Percentiles rank a stretch among this genome's conserved stretches.
Evolutionary conservation across 75 land plant genomes (phyloP).

Genomic region (Isoetes taiwanensis): DNA sequence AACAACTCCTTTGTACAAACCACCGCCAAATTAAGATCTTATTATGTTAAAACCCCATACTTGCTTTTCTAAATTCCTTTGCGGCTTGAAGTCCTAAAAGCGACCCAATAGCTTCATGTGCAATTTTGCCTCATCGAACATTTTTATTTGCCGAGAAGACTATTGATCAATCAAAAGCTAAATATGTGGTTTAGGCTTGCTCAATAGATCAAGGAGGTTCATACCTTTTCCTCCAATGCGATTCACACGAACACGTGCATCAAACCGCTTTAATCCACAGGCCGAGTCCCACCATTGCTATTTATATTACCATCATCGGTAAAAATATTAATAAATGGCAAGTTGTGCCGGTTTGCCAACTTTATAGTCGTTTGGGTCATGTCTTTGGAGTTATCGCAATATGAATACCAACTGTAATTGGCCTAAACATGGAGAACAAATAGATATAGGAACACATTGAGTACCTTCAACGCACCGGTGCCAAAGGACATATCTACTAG

Average conservation of each 20-base stretch:
- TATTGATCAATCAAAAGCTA: too few relatives aligned
- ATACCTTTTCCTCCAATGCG: conserved; percentile 70
- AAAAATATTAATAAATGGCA: conserved; percentile 79
- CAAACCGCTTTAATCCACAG: conserved; percentile 76
- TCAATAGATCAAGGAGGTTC: too few relatives aligned
- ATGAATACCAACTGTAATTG: too few relatives aligned
- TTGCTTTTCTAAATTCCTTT: too few relatives aligned
- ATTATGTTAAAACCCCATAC: too few relatives aligned
- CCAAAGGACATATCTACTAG: conserved; percentile 87
- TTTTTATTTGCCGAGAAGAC: too few relatives aligned
- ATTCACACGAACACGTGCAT: conserved; percentile 63
- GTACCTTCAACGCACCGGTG: conserved; percentile 98
- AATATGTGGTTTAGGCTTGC: too few relatives aligned
- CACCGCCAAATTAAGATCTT: conserved; percentile 28
- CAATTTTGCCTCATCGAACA: too few relatives aligned
- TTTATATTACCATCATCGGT: conserved; percentile 92
- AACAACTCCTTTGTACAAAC: conserved; percentile 61
- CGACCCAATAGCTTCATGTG: too few relatives aligned
- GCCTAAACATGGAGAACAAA: too few relatives aligned
- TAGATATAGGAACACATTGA: too few relatives aligned
- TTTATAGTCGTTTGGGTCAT: conserved; percentile 96
- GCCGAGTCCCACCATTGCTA: conserved; percentile 60
- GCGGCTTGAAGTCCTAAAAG: too few relatives aligned
- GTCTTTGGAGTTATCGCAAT: conserved; percentile 95
- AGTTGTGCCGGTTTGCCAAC: conserved; percentile 82